Base-by-base conservation (phyloP, 2,329 filamentous ascomycete genomes). In the Arthrobotrys pseudoclavata region DNA sequence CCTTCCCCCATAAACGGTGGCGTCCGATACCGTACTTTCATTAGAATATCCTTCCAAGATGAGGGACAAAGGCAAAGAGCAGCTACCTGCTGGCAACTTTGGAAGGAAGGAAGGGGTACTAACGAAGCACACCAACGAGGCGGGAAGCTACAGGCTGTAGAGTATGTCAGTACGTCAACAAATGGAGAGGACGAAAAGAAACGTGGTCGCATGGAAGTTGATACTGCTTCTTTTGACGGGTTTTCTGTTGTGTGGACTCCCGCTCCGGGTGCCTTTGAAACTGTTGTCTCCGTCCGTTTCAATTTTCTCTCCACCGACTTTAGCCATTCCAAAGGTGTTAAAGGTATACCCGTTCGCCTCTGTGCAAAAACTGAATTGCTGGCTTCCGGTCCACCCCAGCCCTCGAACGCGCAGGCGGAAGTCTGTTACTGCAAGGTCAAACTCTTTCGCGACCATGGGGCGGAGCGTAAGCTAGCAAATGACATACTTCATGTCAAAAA, bases 271-370 rank as follows among this genome's bases (percentile, higher is more conserved):
- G 84, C 86, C 0, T 86, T 91, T 2, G 94, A 97, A 81, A 96
- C 94, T 83, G 92, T 90, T 60, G 89, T 99, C 69, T 92, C 94
- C 7, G 93, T 98, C 12, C 92, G 96, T 53, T 99, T 98, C 87
- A 99, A 99, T 85, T 99, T 99, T 83, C 87, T 99, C 0, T 99
- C 96, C 0, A 99, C 96, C 7, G 96, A 99, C 83, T 99, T 98
- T 83, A 98, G 95, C 83, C 96, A 98, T 83, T 98, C 96, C 9
- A 99, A 99, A 83, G 96, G 96, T 53, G 96, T 99, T 60, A 99
- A 98, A 84, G 96, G 96, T 40, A 97, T 98, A 80, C 95, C 96
- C 0, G 94, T 99, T 3, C 87, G 96, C 69, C 87, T 98, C 0
- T 98, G 95, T 83, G 90, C 94, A 13, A 98, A 98, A 84, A 98